A percentile compares a stretch with the other conserved stretches of the same genome.
Conservation (phyloP, 352 stramenopile species). For the Globisporangium solare region DNA sequence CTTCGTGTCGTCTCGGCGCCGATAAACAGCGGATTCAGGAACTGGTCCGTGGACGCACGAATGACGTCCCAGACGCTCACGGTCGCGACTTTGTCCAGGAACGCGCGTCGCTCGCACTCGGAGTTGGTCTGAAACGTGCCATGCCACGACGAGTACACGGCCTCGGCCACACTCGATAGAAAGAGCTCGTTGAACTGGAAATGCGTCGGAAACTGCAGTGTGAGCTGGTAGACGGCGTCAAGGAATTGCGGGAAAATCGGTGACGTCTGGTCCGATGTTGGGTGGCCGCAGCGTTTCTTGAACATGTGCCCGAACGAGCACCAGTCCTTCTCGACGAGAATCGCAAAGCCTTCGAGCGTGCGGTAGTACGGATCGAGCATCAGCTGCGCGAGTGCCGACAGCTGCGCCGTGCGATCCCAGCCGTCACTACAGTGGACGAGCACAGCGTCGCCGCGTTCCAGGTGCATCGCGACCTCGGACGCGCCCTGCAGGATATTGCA, state of each 20-base stretch:
- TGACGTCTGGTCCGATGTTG: constrained; percentile 91
- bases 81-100: constrained; percentile 59
- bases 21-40: constrained; percentile 77
- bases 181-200: constrained; percentile 98
- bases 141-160: constrained; percentile 96
- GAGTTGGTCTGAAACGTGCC: constrained; percentile 90
- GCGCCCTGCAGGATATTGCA: constrained; percentile 73
- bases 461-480: constrained; percentile 63
- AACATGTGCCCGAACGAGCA: constrained; percentile 89
- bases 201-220: constrained; percentile 93
- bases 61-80: constrained; percentile 85
- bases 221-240: constrained; percentile 97
- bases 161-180: constrained; percentile 92
- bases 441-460: constrained; percentile 72
- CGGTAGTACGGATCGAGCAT: constrained; percentile 84
- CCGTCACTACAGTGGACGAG: constrained; percentile 84
- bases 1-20: constrained; percentile 23
- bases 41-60: constrained; percentile 76
- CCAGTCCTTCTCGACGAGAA: constrained; percentile 87
- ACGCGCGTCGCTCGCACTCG: constrained; percentile 65
- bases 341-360: constrained; percentile 71
- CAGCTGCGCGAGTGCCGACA: constrained; percentile 71
- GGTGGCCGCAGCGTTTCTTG: constrained; percentile 67
- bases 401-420: constrained; percentile 79
- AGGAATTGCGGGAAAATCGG: constrained; percentile 99